Conservation (phyloP, 768 basidiomycete genomes). For the Pleurotus tuber-regium region DNA sequence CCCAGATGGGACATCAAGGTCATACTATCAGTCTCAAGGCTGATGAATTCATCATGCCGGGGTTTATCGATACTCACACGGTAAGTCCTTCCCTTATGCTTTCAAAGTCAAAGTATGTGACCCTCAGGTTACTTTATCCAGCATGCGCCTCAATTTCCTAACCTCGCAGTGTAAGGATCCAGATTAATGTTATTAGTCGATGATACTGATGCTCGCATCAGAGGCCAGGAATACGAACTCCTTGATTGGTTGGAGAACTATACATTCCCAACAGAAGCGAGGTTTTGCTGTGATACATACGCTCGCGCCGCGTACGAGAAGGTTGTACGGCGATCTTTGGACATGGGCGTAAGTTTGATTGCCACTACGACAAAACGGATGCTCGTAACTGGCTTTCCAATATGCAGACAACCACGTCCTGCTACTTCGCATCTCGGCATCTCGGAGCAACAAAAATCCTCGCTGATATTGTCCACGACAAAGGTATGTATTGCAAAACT, state of each 20-base stretch:
- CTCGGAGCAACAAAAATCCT: conserved; percentile 77
- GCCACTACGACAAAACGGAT: too few relatives aligned
- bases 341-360: neutral
- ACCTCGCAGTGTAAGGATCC: conserved; percentile 3
- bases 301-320: neutral
- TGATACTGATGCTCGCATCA: neutral
- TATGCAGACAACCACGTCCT: conserved; percentile 80
- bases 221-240: conserved; percentile 1
- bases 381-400: too few relatives aligned
- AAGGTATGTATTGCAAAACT: conserved; percentile 52
- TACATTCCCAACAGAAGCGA: conserved; percentile 3
- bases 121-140: neutral
- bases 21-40: neutral
- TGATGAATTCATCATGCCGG: conserved; percentile 1
- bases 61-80: conserved; percentile 2
- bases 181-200: neutral
- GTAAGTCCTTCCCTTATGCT: neutral
- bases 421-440: conserved; percentile 87
- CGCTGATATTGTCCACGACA: conserved; percentile 66
- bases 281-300: neutral
- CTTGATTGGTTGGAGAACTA: conserved; percentile 5
- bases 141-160: conserved; percentile 2
- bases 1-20: neutral
- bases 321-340: conserved; percentile 1
- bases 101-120: neutral